Base-by-base conservation (phyloP, 441 rosid genomes). In the Caryocar brasiliense region DNA sequence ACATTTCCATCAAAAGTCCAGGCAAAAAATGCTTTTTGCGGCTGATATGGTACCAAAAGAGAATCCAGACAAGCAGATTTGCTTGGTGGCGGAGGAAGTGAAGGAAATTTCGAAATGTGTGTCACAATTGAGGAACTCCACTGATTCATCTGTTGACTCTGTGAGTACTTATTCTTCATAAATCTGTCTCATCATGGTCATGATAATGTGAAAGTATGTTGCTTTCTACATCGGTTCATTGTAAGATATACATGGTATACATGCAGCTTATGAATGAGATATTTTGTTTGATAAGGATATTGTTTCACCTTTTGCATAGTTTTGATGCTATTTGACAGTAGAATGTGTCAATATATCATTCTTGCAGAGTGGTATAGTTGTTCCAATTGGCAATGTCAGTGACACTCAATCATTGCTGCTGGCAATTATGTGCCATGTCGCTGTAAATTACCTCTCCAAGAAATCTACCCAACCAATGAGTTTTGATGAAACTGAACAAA, bases 71-170 rank as follows among this genome's bases (percentile, higher is more conserved):
- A 76, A 64, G 67, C 65, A 59, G 82, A 66, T 63, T 64, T 58
- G 61, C 67, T 73, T 79, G 75, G 80, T 93, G 74, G 70, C 59
- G 2, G 85, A 89, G 61, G 99, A 93, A 80, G 81, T 89, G 64
- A 86, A 81, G 64, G 81, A 78, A 58, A 77, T 86, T 67, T 75
- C 77, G 40, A 67, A 78, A 53, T 84, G 85, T 46, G 56, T 79
- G 13, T 71, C 80, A 40, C 80, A 76, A 58, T 66, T 78, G 71
- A 89, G 81, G 81, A 71, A 55, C 57, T 56, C 59, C 42, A 47
- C 60, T 51, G 83, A 82, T 70, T 83, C 76, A 72, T 63, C 81
- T 47, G 71, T 61, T 62, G 74, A 76, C 60, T 41, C 75, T 63
- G 97, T 93, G 74, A 89, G 97, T 79, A 56, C 40, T 51, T 40